Evolutionary conservation across 108 stramenopile species (phyloP).

Genomic region (Nitzschia putrida): DNA sequence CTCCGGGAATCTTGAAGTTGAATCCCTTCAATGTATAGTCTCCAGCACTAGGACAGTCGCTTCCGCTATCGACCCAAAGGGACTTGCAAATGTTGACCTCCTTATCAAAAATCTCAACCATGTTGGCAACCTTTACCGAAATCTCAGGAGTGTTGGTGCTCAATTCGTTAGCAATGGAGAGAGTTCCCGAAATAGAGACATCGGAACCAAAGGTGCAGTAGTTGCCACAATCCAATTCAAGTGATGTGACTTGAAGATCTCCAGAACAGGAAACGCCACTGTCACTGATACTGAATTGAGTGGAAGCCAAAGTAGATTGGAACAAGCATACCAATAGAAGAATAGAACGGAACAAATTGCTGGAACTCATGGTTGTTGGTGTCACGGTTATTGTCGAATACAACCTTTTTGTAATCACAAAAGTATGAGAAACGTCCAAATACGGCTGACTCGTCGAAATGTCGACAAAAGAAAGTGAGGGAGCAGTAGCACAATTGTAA

Average conservation of each 20-base stretch:
- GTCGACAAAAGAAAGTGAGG: too few species aligned
- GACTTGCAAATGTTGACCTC: constrained; percentile 1
- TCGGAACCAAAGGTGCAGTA: constrained; percentile 22
- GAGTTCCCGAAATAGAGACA: background rate
- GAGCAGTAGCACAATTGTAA: too few species aligned
- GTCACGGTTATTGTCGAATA: background rate
- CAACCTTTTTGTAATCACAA: too few species aligned
- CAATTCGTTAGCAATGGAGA: background rate
- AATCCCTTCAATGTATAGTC: constrained; percentile 5
- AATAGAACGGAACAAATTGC: background rate
- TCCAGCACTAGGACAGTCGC: constrained; percentile 8
- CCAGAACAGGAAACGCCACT: constrained; percentile 5
- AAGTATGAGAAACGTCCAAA: too few species aligned
- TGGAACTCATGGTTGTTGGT: background rate
- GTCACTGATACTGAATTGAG: constrained; percentile 7
- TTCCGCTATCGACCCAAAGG: background rate
- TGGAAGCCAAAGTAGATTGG: background rate
- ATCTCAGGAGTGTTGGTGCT: constrained; percentile 4
- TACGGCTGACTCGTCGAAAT: too few species aligned
- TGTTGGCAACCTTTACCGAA: constrained; percentile 2
- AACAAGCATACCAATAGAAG: constrained; percentile 3
- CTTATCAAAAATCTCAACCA: constrained; percentile 8
- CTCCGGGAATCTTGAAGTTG: constrained; percentile 12
- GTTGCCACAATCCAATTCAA: constrained; percentile 6
- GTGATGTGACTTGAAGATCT: constrained; percentile 7